A percentile compares a stretch with the other conserved stretches of the same genome.
Conservation (phyloP, 768 basidiomycete genomes). For the Suillus spraguei region DNA sequence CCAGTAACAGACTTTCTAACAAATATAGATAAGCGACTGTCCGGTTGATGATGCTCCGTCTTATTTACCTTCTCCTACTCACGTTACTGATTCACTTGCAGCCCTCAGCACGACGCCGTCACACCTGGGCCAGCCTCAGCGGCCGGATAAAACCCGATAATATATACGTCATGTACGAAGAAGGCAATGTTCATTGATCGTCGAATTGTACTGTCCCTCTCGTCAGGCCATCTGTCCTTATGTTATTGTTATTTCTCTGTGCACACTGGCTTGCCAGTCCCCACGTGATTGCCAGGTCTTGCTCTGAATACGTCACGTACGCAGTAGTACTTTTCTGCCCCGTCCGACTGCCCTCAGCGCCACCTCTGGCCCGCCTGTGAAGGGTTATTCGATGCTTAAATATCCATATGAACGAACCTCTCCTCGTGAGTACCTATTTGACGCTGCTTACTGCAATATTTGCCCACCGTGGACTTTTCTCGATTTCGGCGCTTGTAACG, state of each 20-base stretch:
- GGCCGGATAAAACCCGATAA: conserved; percentile 31
- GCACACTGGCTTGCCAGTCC: conserved; percentile 21
- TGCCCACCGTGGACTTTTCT: neutral
- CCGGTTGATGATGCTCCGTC: conserved; percentile 6
- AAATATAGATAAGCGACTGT: neutral
- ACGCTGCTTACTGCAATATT: neutral
- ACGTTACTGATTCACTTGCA: conserved; percentile 16
- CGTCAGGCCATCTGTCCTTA: conserved; percentile 18
- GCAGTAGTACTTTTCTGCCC: conserved; percentile 1
- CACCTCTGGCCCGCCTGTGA: conserved; percentile 14
- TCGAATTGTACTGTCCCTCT: conserved; percentile 24
- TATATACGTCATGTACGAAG: conserved; percentile 54
- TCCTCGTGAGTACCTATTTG: conserved; percentile 35
- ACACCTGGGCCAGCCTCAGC: conserved; percentile 16
- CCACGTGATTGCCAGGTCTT: conserved; percentile 27
- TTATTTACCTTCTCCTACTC: conserved; percentile 38
- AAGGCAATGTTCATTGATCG: conserved; percentile 43
- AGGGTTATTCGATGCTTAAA: conserved; percentile 21
- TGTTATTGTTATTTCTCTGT: conserved; percentile 20
- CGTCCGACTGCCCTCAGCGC: conserved; percentile 14
- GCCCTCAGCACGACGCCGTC: conserved; percentile 14
- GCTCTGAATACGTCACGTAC: conserved; percentile 26
- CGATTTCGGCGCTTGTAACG: neutral
- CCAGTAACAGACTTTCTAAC: neutral
- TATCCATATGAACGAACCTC: conserved; percentile 35